Conservation (phyloP, 2,329 filamentous ascomycete genomes). For the Lachnellula subtilissima region DNA sequence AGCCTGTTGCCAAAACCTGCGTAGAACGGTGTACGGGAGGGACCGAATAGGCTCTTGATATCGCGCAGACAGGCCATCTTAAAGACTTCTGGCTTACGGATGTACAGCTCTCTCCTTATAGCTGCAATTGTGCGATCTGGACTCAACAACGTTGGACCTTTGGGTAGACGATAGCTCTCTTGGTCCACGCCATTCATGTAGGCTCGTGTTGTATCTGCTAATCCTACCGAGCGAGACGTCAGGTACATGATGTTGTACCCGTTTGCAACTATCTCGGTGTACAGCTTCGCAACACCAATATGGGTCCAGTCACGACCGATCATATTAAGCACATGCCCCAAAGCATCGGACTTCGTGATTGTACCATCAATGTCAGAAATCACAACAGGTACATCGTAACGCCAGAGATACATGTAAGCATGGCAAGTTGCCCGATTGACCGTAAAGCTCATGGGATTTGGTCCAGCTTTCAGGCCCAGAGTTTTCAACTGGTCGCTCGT, state of each 20-base stretch:
- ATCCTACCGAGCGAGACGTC: constrained; percentile 88
- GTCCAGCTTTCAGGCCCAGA: constrained; percentile 74
- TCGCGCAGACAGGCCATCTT: constrained; percentile 98
- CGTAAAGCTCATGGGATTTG: constrained; percentile 92
- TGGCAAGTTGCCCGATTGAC: constrained; percentile 91
- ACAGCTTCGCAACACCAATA: constrained; percentile 91
- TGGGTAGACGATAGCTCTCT: constrained; percentile 78
- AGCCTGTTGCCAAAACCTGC: constrained; percentile 95
- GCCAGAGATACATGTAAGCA: constrained; percentile 93
- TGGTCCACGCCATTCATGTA: constrained; percentile 89
- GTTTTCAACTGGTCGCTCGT: constrained; percentile 94
- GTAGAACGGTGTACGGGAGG: constrained; percentile 79
- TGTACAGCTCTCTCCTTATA: constrained; percentile 83
- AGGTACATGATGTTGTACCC: constrained; percentile 99
- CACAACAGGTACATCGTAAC: constrained; percentile 83
- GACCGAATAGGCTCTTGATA: constrained; percentile 81
- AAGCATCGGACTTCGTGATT: constrained; percentile 93
- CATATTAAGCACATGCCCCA: constrained; percentile 93
- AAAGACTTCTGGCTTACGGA: constrained; percentile 96
- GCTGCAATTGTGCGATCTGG: constrained; percentile 95
- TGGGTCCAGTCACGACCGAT: constrained; percentile 98
- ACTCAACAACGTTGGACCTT: constrained; percentile 89
- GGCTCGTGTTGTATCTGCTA: constrained; percentile 82
- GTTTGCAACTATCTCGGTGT: constrained; percentile 90
- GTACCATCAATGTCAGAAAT: constrained; percentile 99